A percentile compares a stretch with the other conserved stretches of the same genome.
Conservation (phyloP, 345 rosid genomes). For the Ricinus communis region DNA sequence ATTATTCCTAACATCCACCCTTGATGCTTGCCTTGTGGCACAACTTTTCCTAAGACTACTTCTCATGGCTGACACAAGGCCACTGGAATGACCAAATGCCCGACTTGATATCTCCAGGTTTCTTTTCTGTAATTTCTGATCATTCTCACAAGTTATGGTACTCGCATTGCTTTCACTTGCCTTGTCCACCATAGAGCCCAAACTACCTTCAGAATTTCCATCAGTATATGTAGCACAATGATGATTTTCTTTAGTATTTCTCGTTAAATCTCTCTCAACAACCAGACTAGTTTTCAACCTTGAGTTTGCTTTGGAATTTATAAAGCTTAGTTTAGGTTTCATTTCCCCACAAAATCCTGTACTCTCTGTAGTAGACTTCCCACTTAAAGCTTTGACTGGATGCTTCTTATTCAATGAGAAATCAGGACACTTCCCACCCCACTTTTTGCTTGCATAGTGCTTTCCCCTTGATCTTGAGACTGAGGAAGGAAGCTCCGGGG, state of each 20-base stretch:
- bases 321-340: slow-evolving; percentile 34
- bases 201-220: slow-evolving; percentile 15
- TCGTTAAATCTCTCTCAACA: slow-evolving; percentile 24
- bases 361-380: slow-evolving; percentile 19
- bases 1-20: slow-evolving; percentile 36
- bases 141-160: slow-evolving; percentile 38
- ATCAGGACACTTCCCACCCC: slow-evolving; percentile 25
- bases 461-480: slow-evolving; percentile 67
- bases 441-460: slow-evolving; percentile 37
- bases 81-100: slow-evolving; percentile 36
- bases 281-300: slow-evolving; percentile 25
- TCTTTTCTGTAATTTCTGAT: slow-evolving; percentile 28
- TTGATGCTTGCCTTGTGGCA: slow-evolving; percentile 54
- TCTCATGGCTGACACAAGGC: slow-evolving; percentile 40
- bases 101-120: slow-evolving; percentile 33
- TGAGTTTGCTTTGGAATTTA: slow-evolving; percentile 33
- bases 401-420: slow-evolving; percentile 23
- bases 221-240: slow-evolving; percentile 13
- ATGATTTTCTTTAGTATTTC: slow-evolving; percentile 17
- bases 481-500: slow-evolving; percentile 47
- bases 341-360: slow-evolving; percentile 23
- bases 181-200: slow-evolving; percentile 22
- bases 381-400: slow-evolving; percentile 32
- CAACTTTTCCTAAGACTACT: slow-evolving; percentile 50
- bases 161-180: slow-evolving; percentile 35